Evolutionary conservation across 1,284 basidiomycete species (phyloP).

Genomic region (Termitomyces sp.): DNA sequence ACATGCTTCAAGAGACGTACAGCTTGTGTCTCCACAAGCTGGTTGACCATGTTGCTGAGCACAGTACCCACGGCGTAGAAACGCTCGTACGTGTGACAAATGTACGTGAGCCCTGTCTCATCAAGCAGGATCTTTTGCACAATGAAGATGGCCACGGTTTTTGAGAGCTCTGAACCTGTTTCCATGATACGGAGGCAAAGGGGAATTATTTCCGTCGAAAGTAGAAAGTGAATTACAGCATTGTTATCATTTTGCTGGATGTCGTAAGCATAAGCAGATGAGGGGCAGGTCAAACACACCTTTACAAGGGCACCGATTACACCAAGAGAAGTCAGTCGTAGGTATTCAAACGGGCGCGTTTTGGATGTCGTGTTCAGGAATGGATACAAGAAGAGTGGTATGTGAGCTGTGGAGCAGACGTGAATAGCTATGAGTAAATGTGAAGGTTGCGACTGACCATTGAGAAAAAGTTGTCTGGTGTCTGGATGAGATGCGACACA

Average conservation of each 20-base stretch:
- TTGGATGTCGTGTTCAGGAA: conserved; percentile 99
- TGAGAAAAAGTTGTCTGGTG: conserved; percentile 88
- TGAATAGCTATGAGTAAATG: background rate
- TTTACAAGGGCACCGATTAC: conserved; percentile 99
- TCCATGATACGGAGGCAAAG: conserved; percentile 99
- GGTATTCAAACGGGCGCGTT: conserved; percentile 98
- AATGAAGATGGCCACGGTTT: conserved; percentile 99
- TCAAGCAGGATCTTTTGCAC: conserved; percentile 99
- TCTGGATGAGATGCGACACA: conserved; percentile 97
- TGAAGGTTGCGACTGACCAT: conserved; percentile 47
- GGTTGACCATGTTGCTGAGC: conserved; percentile 97
- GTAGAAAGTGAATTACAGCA: conserved; percentile 97
- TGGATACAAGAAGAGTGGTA: conserved; percentile 97
- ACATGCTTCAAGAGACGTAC: conserved; percentile 97
- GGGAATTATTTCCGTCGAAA: conserved; percentile 99
- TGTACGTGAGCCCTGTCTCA: conserved; percentile 97
- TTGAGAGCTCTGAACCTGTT: conserved; percentile 97
- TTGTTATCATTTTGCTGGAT: conserved; percentile 96
- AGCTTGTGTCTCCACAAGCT: conserved; percentile 95
- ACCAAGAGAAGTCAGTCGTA: conserved; percentile 94
- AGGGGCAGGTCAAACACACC: conserved; percentile 31
- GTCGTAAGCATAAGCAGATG: background rate
- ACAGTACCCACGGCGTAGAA: conserved; percentile 99
- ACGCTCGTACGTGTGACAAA: conserved; percentile 98
- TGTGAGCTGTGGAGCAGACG: conserved; percentile 67